Conservation (phyloP, 2,329 filamentous ascomycete species). For the Colletotrichum phormii region DNA sequence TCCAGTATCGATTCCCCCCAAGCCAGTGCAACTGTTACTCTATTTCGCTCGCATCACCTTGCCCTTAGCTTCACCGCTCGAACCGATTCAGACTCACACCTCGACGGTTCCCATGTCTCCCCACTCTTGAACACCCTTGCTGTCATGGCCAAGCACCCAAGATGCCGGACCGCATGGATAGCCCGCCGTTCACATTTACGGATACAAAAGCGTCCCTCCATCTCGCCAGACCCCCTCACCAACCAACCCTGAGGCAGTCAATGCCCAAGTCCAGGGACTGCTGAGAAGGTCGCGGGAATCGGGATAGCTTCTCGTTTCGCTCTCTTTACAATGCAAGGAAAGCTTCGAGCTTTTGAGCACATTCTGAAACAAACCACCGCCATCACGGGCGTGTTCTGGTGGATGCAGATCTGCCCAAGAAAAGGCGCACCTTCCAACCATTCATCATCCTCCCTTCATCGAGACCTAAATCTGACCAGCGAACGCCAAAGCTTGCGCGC, state of each 20-base stretch:
- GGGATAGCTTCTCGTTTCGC: not conserved
- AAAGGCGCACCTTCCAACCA: not conserved
- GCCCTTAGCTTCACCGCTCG: constrained; percentile 22
- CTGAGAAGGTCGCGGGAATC: not conserved
- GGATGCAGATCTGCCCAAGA: constrained; percentile 23
- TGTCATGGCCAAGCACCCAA: constrained; percentile 25
- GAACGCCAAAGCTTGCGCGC: constrained; percentile 10
- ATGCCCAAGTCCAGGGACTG: not conserved
- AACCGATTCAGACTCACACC: constrained; percentile 23
- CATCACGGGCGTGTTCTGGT: constrained; percentile 2
- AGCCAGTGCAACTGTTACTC: not conserved
- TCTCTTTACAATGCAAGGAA: not conserved
- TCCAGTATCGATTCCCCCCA: not conserved
- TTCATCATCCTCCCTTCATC: not conserved
- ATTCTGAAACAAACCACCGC: constrained; percentile 17
- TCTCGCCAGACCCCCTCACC: not conserved
- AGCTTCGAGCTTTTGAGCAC: constrained; percentile 2
- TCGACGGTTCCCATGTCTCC: constrained; percentile 14
- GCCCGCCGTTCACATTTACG: not conserved
- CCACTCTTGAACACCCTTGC: constrained; percentile 11
- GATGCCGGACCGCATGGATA: constrained; percentile 21
- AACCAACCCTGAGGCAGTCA: not conserved
- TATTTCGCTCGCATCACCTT: not conserved
- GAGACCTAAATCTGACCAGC: constrained; percentile 5
- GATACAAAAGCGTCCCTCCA: not conserved